These are phyloP conservation scores for Apophysomyces trapeziformis DNA, from an alignment of 371 early-diverging fungal genomes.

Conservation along the genomic window DNA sequence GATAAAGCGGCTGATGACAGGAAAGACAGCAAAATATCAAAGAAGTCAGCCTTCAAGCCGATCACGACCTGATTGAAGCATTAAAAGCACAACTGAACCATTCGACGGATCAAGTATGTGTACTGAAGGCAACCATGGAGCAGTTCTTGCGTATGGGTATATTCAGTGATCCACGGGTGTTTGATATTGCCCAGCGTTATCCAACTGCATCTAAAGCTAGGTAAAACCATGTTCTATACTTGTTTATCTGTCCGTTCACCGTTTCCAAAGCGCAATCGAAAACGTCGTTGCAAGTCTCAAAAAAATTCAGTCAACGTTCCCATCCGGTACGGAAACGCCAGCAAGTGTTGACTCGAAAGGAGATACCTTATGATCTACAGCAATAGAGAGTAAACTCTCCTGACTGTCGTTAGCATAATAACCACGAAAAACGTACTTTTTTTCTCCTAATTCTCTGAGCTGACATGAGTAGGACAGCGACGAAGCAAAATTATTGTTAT, in stretches of 20 bases:
- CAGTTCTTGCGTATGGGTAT: slow-evolving; percentile 50
- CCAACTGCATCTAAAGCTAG: slow-evolving; percentile 3
- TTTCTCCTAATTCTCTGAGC: too few relatives aligned
- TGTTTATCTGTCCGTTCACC: not conserved
- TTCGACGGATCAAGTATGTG: slow-evolving; percentile 43
- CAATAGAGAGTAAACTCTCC: too few relatives aligned
- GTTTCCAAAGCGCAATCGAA: slow-evolving; percentile 4
- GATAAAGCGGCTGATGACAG: slow-evolving; percentile 8
- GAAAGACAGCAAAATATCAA: slow-evolving; percentile 14
- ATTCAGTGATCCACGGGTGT: slow-evolving; percentile 26
- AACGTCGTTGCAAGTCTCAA: not conserved
- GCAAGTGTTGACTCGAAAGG: too few relatives aligned
- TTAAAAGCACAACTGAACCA: slow-evolving; percentile 34
- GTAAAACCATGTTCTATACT: not conserved
- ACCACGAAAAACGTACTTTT: too few relatives aligned
- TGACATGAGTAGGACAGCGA: too few relatives aligned
- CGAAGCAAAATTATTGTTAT: too few relatives aligned
- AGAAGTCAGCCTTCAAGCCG: not conserved
- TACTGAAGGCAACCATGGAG: slow-evolving; percentile 50
- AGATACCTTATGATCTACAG: too few relatives aligned
- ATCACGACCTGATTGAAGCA: slow-evolving; percentile 5
- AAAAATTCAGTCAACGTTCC: too few relatives aligned
- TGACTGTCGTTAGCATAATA: too few relatives aligned
- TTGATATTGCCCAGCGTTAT: not conserved
- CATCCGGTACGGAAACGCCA: too few relatives aligned